Evolutionary conservation across 2,329 filamentous ascomycete species (phyloP).

Genomic region (Laburnicola sp.): DNA sequence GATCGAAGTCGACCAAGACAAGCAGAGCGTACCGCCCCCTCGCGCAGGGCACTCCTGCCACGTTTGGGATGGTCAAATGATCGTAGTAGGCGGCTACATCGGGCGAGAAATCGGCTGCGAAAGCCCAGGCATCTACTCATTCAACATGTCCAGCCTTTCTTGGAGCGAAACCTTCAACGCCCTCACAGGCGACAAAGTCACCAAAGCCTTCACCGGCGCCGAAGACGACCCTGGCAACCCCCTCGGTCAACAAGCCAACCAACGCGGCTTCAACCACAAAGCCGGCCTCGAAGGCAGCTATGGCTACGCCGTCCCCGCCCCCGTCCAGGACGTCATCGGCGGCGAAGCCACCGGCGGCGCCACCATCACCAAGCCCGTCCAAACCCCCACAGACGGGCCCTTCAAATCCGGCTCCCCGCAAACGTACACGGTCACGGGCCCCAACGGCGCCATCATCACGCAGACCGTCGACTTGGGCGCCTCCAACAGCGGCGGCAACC

Average conservation of each 20-base stretch:
- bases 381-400: slow-evolving; percentile 67
- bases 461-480: slow-evolving; percentile 39
- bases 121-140: slow-evolving; percentile 71
- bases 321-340: slow-evolving; percentile 67
- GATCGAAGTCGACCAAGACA: slow-evolving; percentile 63
- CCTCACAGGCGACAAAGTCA: slow-evolving; percentile 57
- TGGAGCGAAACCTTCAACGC: slow-evolving; percentile 76
- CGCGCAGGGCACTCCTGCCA: slow-evolving; percentile 77
- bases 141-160: slow-evolving; percentile 69
- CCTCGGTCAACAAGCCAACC: slow-evolving; percentile 57
- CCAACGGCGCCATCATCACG: slow-evolving; percentile 48
- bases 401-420: slow-evolving; percentile 70
- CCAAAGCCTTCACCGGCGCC: slow-evolving; percentile 38
- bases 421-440: slow-evolving; percentile 64
- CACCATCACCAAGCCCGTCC: slow-evolving; percentile 66
- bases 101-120: slow-evolving; percentile 66
- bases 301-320: slow-evolving; percentile 70
- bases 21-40: slow-evolving; percentile 55
- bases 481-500: slow-evolving; percentile 18
- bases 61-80: slow-evolving; percentile 78
- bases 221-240: slow-evolving; percentile 45
- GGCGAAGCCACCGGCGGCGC: slow-evolving; percentile 68
- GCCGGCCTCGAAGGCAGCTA: slow-evolving; percentile 62
- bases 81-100: slow-evolving; percentile 73
- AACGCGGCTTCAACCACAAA: slow-evolving; percentile 55